Conservation (phyloP, 441 rosid genomes). For the Pelargonium myrrhifolium region DNA sequence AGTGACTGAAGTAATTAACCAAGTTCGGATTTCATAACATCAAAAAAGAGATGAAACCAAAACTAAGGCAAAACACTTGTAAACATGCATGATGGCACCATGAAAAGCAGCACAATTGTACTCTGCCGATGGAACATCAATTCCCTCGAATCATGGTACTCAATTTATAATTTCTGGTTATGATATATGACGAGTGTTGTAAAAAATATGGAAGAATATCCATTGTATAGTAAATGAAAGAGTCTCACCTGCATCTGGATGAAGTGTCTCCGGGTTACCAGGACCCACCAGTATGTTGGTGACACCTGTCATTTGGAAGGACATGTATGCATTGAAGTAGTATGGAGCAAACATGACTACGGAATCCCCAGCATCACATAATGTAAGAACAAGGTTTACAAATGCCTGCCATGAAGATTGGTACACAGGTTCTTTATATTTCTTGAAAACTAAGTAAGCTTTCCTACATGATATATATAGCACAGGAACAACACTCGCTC, state of each 20-base stretch:
- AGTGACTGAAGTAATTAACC: too few species aligned
- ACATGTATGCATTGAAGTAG: constrained; percentile 96
- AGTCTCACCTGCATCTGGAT: constrained; percentile 81
- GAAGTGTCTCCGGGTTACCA: constrained; percentile 53
- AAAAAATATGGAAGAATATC: not conserved
- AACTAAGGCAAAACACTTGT: too few species aligned
- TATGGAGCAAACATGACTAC: constrained; percentile 97
- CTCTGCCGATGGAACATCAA: too few species aligned
- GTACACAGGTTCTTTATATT: constrained; percentile 10
- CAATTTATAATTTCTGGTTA: too few species aligned
- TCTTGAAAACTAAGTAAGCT: constrained; percentile 1
- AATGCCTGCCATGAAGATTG: constrained; percentile 63
- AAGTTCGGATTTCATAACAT: too few species aligned
- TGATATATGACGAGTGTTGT: constrained; percentile 3
- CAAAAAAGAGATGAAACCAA: too few species aligned
- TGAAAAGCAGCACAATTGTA: too few species aligned
- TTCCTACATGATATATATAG: constrained; percentile 4
- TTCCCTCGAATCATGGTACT: too few species aligned
- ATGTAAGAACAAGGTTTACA: constrained; percentile 76
- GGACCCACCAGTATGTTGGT: constrained; percentile 86
- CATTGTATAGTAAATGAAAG: not conserved
- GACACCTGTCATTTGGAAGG: constrained; percentile 97
- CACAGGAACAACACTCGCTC: constrained; percentile 11
- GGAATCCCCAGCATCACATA: constrained; percentile 86
- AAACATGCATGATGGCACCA: too few species aligned